Conservation (phyloP, 306 rosid genomes). For the Acacia crassicarpa region DNA sequence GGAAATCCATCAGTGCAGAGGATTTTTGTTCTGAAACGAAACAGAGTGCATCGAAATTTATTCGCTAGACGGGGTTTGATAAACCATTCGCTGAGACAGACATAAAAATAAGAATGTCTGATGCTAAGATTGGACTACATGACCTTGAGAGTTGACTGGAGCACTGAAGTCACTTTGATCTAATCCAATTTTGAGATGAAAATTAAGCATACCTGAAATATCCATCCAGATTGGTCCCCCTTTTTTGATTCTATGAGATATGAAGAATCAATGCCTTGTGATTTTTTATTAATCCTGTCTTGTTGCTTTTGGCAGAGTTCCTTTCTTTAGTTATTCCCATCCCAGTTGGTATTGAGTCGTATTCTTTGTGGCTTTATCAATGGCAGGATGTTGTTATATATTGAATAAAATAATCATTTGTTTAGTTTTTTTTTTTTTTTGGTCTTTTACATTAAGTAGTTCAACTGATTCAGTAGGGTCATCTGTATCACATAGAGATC, state of each 20-base stretch:
- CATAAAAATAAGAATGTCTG: not conserved
- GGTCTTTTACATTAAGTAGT: not conserved
- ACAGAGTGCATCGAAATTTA: not conserved
- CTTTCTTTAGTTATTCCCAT: not conserved
- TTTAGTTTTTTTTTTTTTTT: not conserved
- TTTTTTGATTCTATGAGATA: slow-evolving; percentile 6
- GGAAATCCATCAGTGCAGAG: not conserved
- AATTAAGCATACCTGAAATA: slow-evolving; percentile 11
- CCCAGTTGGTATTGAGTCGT: not conserved
- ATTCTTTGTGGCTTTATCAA: not conserved
- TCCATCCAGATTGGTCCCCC: slow-evolving; percentile 11
- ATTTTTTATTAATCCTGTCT: not conserved
- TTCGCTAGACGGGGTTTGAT: not conserved
- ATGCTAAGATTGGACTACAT: not conserved
- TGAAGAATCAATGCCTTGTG: slow-evolving; percentile 29
- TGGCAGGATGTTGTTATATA: not conserved
- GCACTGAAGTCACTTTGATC: not conserved
- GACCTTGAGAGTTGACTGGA: not conserved
- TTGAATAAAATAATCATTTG: not conserved
- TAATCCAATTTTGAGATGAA: not conserved
- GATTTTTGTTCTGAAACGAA: not conserved
- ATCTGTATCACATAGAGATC: not conserved
- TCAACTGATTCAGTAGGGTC: not conserved
- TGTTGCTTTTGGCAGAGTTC: slow-evolving; percentile 19
- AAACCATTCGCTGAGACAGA: not conserved